Conservation (phyloP, 31 red algal species). For the Endocladia muricata region DNA sequence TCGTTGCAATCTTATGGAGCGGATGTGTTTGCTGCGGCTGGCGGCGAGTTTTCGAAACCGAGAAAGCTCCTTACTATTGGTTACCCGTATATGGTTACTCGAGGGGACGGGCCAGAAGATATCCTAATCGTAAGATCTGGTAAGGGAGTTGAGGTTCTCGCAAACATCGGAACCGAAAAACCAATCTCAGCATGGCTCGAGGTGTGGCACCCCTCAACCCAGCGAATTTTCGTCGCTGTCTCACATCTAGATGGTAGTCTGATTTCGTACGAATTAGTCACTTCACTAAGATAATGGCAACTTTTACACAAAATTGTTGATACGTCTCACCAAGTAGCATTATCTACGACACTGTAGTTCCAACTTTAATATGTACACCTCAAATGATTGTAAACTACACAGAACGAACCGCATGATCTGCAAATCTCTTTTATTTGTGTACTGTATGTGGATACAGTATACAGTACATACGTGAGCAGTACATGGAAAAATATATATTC, state of each 20-base stretch:
- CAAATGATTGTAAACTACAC: no score
- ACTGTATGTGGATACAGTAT: no score
- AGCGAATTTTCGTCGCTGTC: constrained; percentile 38
- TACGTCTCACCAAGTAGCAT: no score
- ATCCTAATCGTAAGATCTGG: constrained; percentile 33
- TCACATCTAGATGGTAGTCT: constrained; percentile 27
- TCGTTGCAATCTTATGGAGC: constrained; percentile 47
- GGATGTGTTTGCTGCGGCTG: constrained; percentile 5
- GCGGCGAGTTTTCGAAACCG: constrained; percentile 11
- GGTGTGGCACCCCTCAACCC: constrained; percentile 36
- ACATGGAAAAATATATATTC: no score
- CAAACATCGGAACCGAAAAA: constrained; percentile 14
- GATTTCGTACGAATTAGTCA: constrained; percentile 26
- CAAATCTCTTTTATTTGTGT: no score
- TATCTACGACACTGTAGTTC: no score
- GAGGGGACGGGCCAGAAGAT: constrained; percentile 18
- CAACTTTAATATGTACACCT: no score
- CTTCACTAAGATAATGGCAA: constrained; percentile 19
- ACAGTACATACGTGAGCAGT: no score
- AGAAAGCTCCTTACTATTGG: constrained; percentile 21
- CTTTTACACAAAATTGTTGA: not conserved
- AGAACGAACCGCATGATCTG: no score
- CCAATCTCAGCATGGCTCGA: constrained; percentile 43
- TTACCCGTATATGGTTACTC: constrained; percentile 40
- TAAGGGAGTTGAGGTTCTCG: constrained; percentile 6